These are phyloP conservation scores for Pseudoscleropodium purum DNA, from an alignment of 225 moss, liverwort and hornwort genomes.

Conservation along the genomic window DNA sequence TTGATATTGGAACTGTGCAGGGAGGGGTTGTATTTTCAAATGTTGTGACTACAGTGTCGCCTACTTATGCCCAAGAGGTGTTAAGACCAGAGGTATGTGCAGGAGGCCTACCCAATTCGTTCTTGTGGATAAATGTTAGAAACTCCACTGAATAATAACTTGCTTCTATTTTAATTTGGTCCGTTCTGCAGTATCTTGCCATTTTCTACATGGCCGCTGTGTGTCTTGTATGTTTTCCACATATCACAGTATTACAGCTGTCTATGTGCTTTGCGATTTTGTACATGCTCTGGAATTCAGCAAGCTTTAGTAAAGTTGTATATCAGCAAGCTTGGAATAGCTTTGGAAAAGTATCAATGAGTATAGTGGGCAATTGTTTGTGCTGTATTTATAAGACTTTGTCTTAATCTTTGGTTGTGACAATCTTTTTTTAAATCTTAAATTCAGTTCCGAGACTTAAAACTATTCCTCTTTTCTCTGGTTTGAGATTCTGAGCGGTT, in stretches of 20 bases:
- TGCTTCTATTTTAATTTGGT: background rate
- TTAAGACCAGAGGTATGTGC: constrained; percentile 68
- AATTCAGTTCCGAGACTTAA: background rate
- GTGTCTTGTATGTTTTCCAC: background rate
- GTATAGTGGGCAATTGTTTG: background rate
- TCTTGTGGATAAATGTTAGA: background rate
- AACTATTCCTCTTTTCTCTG: background rate
- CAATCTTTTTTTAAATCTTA: background rate
- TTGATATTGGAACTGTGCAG: constrained; percentile 19
- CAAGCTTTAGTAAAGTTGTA: background rate
- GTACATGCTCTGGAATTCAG: background rate
- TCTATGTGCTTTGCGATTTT: background rate
- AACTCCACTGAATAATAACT: background rate
- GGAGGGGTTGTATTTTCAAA: constrained; percentile 93
- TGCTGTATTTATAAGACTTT: background rate
- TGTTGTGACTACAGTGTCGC: constrained; percentile 83
- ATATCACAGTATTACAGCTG: background rate
- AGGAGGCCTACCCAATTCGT: background rate
- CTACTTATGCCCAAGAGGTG: constrained; percentile 95
- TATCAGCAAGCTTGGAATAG: background rate
- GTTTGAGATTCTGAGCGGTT: background rate
- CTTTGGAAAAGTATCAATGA: background rate
- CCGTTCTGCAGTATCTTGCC: background rate
- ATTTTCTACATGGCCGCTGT: background rate
- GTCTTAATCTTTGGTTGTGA: background rate